A percentile compares a stretch with the other conserved stretches of the same genome.
Evolutionary conservation across 2,329 filamentous ascomycete genomes (phyloP).

Genomic region (Colletotrichum neosansevieriae): DNA sequence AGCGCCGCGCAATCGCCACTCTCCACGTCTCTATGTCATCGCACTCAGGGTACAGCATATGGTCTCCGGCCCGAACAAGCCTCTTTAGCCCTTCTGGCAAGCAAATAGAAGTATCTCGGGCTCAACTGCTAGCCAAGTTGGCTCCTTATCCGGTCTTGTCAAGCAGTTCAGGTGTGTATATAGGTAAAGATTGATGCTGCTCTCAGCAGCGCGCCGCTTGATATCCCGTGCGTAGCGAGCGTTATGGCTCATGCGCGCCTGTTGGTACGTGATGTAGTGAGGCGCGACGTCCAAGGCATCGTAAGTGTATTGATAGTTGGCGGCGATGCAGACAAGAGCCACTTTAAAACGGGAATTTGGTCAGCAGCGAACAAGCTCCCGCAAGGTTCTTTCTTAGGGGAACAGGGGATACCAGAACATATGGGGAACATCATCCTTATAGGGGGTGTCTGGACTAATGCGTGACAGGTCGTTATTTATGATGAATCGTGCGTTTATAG

Average conservation of each 20-base stretch:
- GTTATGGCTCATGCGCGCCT: not conserved
- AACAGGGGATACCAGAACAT: constrained; percentile 56
- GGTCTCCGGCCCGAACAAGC: not conserved
- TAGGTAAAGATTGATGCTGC: not conserved
- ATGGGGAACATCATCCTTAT: constrained; percentile 46
- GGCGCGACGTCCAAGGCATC: not conserved
- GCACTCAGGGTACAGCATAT: not conserved
- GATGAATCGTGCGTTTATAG: constrained; percentile 42
- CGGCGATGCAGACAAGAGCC: constrained; percentile 52
- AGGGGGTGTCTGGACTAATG: constrained; percentile 41
- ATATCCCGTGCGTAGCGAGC: not conserved
- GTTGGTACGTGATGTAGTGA: not conserved
- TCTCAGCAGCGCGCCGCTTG: not conserved
- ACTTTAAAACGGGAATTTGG: constrained; percentile 51
- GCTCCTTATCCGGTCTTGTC: not conserved
- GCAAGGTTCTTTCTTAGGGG: constrained; percentile 52
- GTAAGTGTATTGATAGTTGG: not conserved
- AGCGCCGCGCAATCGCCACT: too few relatives aligned
- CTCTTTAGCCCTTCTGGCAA: not conserved
- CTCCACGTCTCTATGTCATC: not conserved
- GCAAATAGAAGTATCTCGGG: not conserved
- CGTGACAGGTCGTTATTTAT: constrained; percentile 47
- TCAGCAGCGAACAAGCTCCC: constrained; percentile 47
- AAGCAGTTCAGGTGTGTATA: not conserved
- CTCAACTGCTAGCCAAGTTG: not conserved